Evolutionary conservation across 805 yeast genomes (phyloP), one percentile per base, ranked within the genome.

Genomic region (Saccharomycopsis sp.): DNA sequence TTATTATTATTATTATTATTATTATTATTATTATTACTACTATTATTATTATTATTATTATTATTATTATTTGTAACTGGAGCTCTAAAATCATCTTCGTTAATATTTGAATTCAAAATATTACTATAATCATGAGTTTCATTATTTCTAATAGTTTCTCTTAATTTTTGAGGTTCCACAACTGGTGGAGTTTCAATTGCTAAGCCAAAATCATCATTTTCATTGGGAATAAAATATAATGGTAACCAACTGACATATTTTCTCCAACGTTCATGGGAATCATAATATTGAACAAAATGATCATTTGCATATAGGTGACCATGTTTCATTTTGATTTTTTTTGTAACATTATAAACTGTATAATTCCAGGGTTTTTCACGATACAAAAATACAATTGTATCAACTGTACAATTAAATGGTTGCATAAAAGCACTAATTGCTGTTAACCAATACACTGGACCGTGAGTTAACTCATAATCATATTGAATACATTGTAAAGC

Each of bases 311-410:
- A 37, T 6, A 33, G 20, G 20, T 29, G 37, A 8, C 42, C 47
- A 25, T 32, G 32, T 28, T 38, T 37, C 15, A 17, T 10, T 25
- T 35, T 34, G 14, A 36, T 37, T 25, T 26, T 31, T 25, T 34
- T 31, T 3, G 38, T 35, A 13, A 45, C 46, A 19, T 31, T 30
- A 17, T 28, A 23, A 9, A 42, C 63, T 1, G 69, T 61, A 43
- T 68, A 61, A 36, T 64, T 63, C 94, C 94, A 85, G 1, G 95
- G 95, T 44, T 64, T 69, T 54, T 87, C 96, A 41, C 94, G 66
- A 47, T 76, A 71, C 27, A 81, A 61, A 54, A 84, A 87, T 9
- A 86, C 95, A 14, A 72, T 43, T 0, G 87, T 67, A 53, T 87
- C 95, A 20, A 87, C 76, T 21, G 77, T 65, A 36, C 95, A 87